phyloP scores from a whole-genome alignment of 2,329 filamentous ascomycete genomes.

The Diaporthe australafricana region DNA sequence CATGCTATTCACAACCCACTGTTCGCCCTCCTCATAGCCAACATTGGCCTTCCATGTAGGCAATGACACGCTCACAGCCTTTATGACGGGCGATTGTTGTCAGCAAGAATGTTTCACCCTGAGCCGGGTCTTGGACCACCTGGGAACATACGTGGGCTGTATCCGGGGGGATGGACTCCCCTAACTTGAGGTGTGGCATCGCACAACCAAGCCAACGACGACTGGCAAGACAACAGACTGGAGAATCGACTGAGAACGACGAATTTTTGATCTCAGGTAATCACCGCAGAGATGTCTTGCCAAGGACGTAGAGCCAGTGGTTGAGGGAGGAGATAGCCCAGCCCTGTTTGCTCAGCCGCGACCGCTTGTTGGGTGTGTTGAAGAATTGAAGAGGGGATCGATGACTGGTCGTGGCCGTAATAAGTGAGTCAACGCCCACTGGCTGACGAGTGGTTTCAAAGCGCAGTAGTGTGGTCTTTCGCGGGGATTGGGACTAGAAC shows the following conservation, averaged over 20 bases:
- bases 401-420: not conserved
- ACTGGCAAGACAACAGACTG: not conserved
- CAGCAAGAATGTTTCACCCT: not conserved
- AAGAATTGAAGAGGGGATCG: not conserved
- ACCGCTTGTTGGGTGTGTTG: not conserved
- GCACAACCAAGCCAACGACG: not conserved
- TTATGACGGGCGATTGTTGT: not conserved
- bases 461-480: not conserved
- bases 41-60: constrained; percentile 94
- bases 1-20: constrained; percentile 89
- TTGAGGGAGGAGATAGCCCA: not conserved
- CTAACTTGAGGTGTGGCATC: constrained; percentile 67
- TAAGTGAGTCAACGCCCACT: not conserved
- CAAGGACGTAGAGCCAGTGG: not conserved
- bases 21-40: constrained; percentile 91
- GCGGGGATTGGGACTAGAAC: not conserved
- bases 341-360: not conserved
- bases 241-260: not conserved
- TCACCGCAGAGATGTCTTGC: not conserved
- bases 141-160: constrained; percentile 78
- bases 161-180: constrained; percentile 80
- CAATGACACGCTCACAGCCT: constrained; percentile 96
- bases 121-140: not conserved
- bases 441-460: not conserved
- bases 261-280: not conserved